Percentiles rank a stretch among this genome's conserved stretches.
phyloP scores from a whole-genome alignment of 2,329 filamentous ascomycete species.

The Penicillium italicum region DNA sequence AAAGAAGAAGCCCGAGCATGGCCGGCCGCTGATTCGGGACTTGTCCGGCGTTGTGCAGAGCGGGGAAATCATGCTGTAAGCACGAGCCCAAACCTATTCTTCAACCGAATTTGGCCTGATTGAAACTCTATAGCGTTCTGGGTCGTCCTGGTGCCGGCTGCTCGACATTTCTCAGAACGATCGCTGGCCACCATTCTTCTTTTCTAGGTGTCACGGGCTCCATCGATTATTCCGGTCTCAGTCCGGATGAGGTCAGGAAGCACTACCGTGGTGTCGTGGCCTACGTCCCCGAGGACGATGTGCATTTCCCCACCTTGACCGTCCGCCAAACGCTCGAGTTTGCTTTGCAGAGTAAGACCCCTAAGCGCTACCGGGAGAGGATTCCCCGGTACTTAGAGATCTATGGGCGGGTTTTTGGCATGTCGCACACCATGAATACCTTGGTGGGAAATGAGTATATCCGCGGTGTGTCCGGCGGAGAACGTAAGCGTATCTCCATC shows the following conservation, averaged over 20 bases:
- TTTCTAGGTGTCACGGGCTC: constrained; percentile 64
- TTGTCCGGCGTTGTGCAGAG: constrained; percentile 63
- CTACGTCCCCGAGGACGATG: constrained; percentile 69
- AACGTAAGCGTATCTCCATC: constrained; percentile 71
- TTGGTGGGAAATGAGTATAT: constrained; percentile 54
- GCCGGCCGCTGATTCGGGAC: constrained; percentile 56
- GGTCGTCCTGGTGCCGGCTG: constrained; percentile 68
- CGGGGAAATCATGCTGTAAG: constrained; percentile 62
- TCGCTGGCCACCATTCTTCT: constrained; percentile 62
- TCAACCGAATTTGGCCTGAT: constrained; percentile 1
- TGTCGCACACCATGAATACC: constrained; percentile 66
- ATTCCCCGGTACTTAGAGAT: constrained; percentile 64
- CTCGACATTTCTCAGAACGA: constrained; percentile 67
- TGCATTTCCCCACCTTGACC: constrained; percentile 65
- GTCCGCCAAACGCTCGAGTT: constrained; percentile 72
- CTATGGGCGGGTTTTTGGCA: constrained; percentile 69
- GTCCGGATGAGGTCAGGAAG: constrained; percentile 60
- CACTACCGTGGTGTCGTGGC: constrained; percentile 66
- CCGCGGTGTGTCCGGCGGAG: constrained; percentile 68
- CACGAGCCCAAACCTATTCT: background rate
- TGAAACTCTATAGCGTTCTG: constrained; percentile 45
- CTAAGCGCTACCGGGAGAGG: constrained; percentile 56
- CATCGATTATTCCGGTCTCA: constrained; percentile 65
- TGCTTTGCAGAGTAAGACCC: constrained; percentile 66
- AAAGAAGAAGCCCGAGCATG: constrained; percentile 43